Conservation (phyloP, 306 rosid genomes). For the Fragaria iinumae region DNA sequence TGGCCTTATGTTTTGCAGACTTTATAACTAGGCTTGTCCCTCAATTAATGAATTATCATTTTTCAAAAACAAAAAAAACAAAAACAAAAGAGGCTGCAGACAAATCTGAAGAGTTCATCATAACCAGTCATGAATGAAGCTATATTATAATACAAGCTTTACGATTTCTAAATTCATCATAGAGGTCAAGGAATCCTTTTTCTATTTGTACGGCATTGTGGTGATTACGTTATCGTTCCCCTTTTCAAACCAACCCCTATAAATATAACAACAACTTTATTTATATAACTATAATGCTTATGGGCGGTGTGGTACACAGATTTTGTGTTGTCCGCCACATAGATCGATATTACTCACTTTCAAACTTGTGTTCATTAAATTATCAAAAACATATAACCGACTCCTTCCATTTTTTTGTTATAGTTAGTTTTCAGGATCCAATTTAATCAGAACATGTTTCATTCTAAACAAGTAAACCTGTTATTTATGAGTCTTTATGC, state of each 20-base stretch:
- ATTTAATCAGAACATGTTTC: neutral
- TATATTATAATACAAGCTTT: neutral
- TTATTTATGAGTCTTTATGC: too few species aligned
- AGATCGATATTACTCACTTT: neutral
- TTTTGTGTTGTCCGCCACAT: conserved; percentile 5
- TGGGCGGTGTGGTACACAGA: neutral
- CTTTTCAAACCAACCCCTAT: neutral
- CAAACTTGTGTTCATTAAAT: conserved; percentile 1
- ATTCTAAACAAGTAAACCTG: too few species aligned
- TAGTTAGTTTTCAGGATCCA: neutral
- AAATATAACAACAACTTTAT: neutral
- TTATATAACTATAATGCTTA: neutral
- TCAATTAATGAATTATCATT: too few species aligned
- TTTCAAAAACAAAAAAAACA: too few species aligned
- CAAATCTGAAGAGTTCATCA: conserved; percentile 8
- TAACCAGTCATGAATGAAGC: neutral
- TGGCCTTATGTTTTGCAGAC: accelerated
- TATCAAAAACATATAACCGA: neutral
- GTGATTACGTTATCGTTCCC: neutral
- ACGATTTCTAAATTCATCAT: neutral
- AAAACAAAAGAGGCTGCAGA: neutral
- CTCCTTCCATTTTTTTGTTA: neutral
- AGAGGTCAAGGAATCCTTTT: conserved; percentile 2
- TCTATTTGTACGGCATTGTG: conserved; percentile 6
- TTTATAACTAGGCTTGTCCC: too few species aligned